Conservation (phyloP, 805 yeast species). For the Yamadazyma phyllophila region DNA sequence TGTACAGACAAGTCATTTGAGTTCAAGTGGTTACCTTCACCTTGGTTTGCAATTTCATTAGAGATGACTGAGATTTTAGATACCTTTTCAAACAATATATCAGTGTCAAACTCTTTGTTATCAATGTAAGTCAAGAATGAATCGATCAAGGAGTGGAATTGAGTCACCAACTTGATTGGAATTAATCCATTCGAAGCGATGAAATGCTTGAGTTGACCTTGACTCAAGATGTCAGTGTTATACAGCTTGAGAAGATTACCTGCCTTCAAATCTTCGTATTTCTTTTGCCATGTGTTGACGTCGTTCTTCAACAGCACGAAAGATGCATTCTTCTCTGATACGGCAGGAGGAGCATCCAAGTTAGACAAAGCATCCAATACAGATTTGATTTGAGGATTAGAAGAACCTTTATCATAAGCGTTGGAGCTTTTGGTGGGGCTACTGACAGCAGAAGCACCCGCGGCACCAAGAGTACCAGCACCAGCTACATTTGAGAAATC, state of each 20-base stretch:
- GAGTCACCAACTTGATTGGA: constrained; percentile 42
- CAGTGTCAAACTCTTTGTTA: constrained; percentile 27
- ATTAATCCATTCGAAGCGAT: constrained; percentile 44
- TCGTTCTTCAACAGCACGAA: constrained; percentile 23
- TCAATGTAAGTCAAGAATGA: constrained; percentile 37
- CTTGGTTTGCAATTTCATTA: constrained; percentile 37
- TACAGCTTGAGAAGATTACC: constrained; percentile 22
- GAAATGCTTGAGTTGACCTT: constrained; percentile 26
- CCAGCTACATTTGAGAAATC: constrained; percentile 5
- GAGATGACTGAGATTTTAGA: constrained; percentile 49
- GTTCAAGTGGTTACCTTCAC: constrained; percentile 22
- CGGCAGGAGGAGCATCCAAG: constrained; percentile 18
- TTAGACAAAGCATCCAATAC: constrained; percentile 28
- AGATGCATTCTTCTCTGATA: constrained; percentile 9
- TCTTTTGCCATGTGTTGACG: constrained; percentile 49
- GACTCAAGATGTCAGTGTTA: constrained; percentile 17
- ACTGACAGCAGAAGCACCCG: not conserved
- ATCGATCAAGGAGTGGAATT: constrained; percentile 50
- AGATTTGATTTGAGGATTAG: constrained; percentile 17
- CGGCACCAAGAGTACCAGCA: constrained; percentile 4
- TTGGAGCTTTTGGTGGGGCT: not conserved
- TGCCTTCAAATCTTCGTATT: constrained; percentile 48
- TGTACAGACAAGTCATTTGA: constrained; percentile 43
- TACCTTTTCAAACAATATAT: constrained; percentile 49
- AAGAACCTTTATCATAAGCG: not conserved